Evolutionary conservation across 2,329 filamentous ascomycete genomes (phyloP), one percentile per base, ranked within the genome.

Genomic region (Byssochlamys sp.): DNA sequence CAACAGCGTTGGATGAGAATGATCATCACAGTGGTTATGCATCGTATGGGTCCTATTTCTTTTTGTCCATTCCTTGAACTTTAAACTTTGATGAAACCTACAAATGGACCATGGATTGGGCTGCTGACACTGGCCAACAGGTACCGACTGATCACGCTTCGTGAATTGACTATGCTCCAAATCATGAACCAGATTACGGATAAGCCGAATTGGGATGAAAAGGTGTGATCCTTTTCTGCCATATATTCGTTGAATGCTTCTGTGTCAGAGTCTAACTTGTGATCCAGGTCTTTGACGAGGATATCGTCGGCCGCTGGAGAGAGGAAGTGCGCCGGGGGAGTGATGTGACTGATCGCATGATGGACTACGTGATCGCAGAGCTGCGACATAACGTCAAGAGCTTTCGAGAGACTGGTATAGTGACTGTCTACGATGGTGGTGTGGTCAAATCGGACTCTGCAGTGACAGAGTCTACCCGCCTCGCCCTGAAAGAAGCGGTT

Each of bases 361-460:
- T 72, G 35, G 66, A 75, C 27, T 73, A 67, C 60, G 69, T 75
- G 59, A 68, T 82, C 26, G 58, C 70, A 24, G 81, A 84, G 58
- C 71, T 84, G 0, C 73, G 72, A 2, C 74, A 75, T 63, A 83
- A 83, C 61, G 77, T 79, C 0, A 63, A 60, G 3, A 60, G 71
- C 3, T 74, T 75, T 56, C 63, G 74, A 48, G 60, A 73, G 7
- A 70, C 70, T 2, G 73, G 74, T 0, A 66, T 79, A 4, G 60
- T 80, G 2, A 69, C 69, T 2, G 75, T 74, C 0, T 71, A 81
- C 4, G 78, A 84, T 55, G 66, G 69, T 1, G 68, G 65, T 4
- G 73, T 83, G 1, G 76, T 77, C 58, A 85, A 85, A 62, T 81
- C 82, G 0, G 83, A 85, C 64, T 69, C 61, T 0, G 64, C 75